Evolutionary conservation across 345 rosid genomes (phyloP).

Genomic region (Bruguiera sexangula): DNA sequence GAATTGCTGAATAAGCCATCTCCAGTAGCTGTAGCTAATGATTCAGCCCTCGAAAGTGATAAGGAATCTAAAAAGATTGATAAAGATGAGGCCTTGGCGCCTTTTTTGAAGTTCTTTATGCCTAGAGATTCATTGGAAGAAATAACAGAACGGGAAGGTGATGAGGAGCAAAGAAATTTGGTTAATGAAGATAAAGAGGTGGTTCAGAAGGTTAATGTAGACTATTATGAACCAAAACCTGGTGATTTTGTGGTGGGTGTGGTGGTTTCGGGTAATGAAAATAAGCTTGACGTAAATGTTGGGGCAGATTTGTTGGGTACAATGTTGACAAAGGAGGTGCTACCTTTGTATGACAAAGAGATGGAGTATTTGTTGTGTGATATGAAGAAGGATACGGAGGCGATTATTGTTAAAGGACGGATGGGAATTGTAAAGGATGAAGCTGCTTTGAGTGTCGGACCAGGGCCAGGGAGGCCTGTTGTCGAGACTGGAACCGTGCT

Average conservation of each 20-base stretch:
- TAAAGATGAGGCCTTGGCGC: constrained; percentile 68
- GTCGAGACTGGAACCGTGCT: constrained; percentile 82
- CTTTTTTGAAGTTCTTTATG: constrained; percentile 79
- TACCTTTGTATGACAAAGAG: constrained; percentile 76
- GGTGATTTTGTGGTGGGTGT: constrained; percentile 92
- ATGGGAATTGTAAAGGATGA: constrained; percentile 78
- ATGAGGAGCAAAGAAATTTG: constrained; percentile 19
- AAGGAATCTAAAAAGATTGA: constrained; percentile 24
- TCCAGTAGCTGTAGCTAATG: constrained; percentile 33
- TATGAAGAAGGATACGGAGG: constrained; percentile 47
- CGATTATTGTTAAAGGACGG: constrained; percentile 64
- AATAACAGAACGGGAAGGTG: constrained; percentile 22
- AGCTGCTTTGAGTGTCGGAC: constrained; percentile 39
- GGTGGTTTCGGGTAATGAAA: constrained; percentile 95
- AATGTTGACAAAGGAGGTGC: constrained; percentile 90
- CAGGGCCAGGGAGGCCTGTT: constrained; percentile 59
- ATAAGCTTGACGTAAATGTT: constrained; percentile 77
- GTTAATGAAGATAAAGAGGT: constrained; percentile 24
- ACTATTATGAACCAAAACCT: constrained; percentile 74
- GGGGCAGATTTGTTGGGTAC: constrained; percentile 89
- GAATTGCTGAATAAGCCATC: constrained; percentile 66
- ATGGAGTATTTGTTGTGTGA: constrained; percentile 70
- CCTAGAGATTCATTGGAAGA: constrained; percentile 36
- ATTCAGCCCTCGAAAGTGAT: constrained; percentile 28
- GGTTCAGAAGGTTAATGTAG: constrained; percentile 46